Conservation (phyloP, 1,139 yeast species). For the Suhomyces wounanorum region DNA sequence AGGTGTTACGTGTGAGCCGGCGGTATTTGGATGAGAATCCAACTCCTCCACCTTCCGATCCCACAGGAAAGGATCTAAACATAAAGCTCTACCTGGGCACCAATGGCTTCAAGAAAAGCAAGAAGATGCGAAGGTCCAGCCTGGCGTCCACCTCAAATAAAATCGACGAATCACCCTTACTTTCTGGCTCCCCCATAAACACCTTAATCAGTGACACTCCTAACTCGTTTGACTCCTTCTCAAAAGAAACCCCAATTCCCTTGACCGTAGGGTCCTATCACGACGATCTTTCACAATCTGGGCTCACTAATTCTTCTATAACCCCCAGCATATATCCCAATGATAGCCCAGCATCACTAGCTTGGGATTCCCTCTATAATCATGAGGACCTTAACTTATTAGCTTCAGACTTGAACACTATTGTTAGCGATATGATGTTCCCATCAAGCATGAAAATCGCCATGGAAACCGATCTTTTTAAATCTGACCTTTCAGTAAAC, state of each 20-base stretch:
- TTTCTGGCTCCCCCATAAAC: conserved; percentile 2
- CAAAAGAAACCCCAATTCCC: conserved; percentile 3
- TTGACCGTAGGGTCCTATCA: conserved; percentile 1
- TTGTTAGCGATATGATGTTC: conserved; percentile 43
- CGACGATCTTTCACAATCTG: not conserved
- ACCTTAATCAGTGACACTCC: conserved; percentile 5
- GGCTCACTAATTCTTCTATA: not conserved
- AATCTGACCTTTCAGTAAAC: not conserved
- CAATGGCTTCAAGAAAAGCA: conserved; percentile 7
- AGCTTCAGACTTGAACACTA: conserved; percentile 46
- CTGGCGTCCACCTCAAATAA: not conserved
- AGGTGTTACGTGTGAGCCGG: conserved; percentile 20
- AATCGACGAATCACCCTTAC: not conserved
- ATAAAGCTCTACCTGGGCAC: conserved; percentile 16
- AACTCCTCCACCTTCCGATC: conserved; percentile 4
- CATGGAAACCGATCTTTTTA: not conserved
- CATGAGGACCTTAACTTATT: conserved; percentile 39
- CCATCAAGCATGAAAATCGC: conserved; percentile 25
- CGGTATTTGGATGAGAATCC: conserved; percentile 15
- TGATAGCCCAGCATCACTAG: conserved; percentile 8
- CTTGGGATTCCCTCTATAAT: conserved; percentile 22
- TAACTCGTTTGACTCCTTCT: conserved; percentile 4
- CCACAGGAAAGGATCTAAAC: conserved; percentile 11
- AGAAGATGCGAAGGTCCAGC: conserved; percentile 3
- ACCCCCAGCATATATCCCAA: conserved; percentile 4